Conservation (phyloP, 805 yeast genomes). For the Pichia manshurica region DNA sequence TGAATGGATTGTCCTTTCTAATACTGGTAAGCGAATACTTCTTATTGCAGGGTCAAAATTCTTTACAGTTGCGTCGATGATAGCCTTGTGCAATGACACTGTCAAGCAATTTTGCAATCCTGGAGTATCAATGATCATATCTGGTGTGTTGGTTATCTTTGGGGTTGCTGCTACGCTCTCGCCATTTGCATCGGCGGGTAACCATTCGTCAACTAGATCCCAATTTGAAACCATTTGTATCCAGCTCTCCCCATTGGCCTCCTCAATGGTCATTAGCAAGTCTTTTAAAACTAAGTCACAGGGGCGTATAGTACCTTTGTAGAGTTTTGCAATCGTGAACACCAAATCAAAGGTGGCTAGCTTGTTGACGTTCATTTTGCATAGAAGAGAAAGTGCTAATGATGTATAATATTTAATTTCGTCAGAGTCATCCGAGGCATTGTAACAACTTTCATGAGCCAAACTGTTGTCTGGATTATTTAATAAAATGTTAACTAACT, state of each 20-base stretch:
- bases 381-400: conserved; percentile 44
- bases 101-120: conserved; percentile 35
- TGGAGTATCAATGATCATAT: conserved; percentile 32
- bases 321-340: conserved; percentile 45
- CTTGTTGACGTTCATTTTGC: conserved; percentile 37
- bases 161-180: conserved; percentile 33
- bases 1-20: conserved; percentile 5
- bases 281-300: conserved; percentile 59
- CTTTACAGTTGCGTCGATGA: conserved; percentile 44
- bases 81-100: conserved; percentile 44
- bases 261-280: conserved; percentile 54
- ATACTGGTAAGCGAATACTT: conserved; percentile 27
- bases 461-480: conserved; percentile 44
- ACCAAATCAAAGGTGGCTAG: conserved; percentile 45
- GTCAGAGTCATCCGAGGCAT: conserved; percentile 12
- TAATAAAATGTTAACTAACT: conserved; percentile 57
- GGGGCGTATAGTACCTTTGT: conserved; percentile 55
- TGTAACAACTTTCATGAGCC: not conserved
- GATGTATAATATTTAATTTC: conserved; percentile 38
- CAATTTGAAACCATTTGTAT: conserved; percentile 54
- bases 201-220: conserved; percentile 43
- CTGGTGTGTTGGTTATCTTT: conserved; percentile 20
- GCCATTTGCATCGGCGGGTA: not conserved
- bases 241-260: conserved; percentile 50
- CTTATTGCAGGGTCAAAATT: conserved; percentile 27